phyloP scores from a whole-genome alignment of 1,139 yeast genomes.

The Hansenula sp. region DNA sequence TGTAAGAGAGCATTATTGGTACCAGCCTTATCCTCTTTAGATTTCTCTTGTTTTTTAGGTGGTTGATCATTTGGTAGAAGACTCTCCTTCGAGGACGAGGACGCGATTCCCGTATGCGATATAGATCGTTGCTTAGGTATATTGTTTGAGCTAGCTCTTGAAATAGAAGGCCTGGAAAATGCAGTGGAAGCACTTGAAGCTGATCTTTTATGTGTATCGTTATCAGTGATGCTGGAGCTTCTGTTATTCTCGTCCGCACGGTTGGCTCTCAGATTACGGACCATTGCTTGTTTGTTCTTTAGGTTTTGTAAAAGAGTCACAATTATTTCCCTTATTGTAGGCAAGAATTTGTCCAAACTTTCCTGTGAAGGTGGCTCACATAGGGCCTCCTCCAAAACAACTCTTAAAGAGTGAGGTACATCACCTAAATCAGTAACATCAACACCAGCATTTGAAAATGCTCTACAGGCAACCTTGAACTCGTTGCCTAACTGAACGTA shows the following conservation, averaged over 20 bases:
- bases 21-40: constrained; percentile 1
- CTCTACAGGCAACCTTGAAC: constrained; percentile 80
- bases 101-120: constrained; percentile 1
- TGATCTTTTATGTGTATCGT: not conserved
- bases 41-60: constrained; percentile 2
- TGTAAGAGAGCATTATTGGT: constrained; percentile 61
- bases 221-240: not conserved
- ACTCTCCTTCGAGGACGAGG: not conserved
- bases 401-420: constrained; percentile 69
- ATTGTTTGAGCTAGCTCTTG: not conserved
- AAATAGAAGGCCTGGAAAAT: not conserved
- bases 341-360: constrained; percentile 75
- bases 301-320: constrained; percentile 76
- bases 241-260: constrained; percentile 4
- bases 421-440: constrained; percentile 72
- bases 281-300: constrained; percentile 70
- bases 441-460: constrained; percentile 65
- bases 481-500: constrained; percentile 93
- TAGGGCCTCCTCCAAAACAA: constrained; percentile 80
- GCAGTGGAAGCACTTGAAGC: constrained; percentile 2
- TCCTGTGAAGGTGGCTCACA: constrained; percentile 85
- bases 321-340: constrained; percentile 82
- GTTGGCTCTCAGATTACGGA: constrained; percentile 32
- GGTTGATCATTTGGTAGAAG: not conserved
- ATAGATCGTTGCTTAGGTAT: constrained; percentile 4